Evolutionary conservation across 164 flowering plant species (phyloP).

Genomic region (Hamamelis virginiana): DNA sequence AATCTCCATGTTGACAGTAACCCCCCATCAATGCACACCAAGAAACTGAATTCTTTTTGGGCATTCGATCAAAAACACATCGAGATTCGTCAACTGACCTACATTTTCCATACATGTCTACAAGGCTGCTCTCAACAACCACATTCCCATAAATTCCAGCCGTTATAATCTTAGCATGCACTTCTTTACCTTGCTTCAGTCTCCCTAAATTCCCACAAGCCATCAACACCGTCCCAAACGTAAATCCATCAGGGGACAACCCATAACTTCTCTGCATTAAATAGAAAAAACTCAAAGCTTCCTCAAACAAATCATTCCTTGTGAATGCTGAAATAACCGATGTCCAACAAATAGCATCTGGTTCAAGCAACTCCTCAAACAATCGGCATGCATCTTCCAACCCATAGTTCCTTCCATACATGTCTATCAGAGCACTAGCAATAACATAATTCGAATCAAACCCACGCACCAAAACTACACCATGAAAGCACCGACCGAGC

Average conservation of each 20-base stretch:
- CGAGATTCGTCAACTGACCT: conserved; percentile 46
- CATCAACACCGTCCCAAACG: conserved; percentile 68
- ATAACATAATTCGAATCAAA: conserved; percentile 57
- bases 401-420: conserved; percentile 64
- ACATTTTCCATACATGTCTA: conserved; percentile 94
- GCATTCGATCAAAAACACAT: conserved; percentile 68
- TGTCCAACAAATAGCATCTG: conserved; percentile 79
- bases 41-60: conserved; percentile 60
- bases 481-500: conserved; percentile 63
- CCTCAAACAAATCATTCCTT: conserved; percentile 57
- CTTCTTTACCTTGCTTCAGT: conserved; percentile 66
- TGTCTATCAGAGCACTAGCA: conserved; percentile 60
- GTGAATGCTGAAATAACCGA: conserved; percentile 61
- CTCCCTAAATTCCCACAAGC: conserved; percentile 78
- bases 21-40: conserved; percentile 77
- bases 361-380: conserved; percentile 70
- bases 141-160: conserved; percentile 58
- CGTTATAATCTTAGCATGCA: conserved; percentile 59
- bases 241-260: conserved; percentile 50
- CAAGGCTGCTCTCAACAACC: conserved; percentile 75
- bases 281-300: conserved; percentile 54
- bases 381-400: conserved; percentile 37
- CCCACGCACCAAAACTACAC: conserved; percentile 49
- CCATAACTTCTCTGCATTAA: conserved; percentile 43
- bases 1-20: conserved; percentile 69